These are phyloP conservation scores for Arthrobotrys sinensis DNA, from an alignment of 2,329 filamentous ascomycete genomes.

Conservation along the genomic window DNA sequence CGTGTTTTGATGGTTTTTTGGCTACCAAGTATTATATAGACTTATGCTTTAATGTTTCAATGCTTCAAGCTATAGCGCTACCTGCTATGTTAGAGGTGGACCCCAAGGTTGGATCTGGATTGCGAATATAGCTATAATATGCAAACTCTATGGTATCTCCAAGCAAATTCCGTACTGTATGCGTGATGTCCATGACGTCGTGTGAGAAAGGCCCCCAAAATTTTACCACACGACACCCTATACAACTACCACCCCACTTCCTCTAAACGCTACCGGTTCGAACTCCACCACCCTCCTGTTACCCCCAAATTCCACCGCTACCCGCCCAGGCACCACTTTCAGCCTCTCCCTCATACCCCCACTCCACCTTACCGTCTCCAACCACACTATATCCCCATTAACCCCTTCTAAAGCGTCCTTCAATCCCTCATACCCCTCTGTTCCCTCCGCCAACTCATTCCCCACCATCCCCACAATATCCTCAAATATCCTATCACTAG, in stretches of 20 bases:
- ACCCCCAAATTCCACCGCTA: constrained; percentile 63
- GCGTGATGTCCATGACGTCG: background rate
- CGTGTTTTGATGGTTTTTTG: constrained; percentile 33
- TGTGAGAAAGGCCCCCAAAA: too few relatives aligned
- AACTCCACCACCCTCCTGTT: constrained; percentile 38
- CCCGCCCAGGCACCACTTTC: constrained; percentile 69
- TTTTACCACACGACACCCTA: background rate
- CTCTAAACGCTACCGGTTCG: constrained; percentile 29
- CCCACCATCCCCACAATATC: constrained; percentile 77
- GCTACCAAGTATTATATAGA: constrained; percentile 7
- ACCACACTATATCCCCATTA: constrained; percentile 84
- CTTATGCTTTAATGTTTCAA: background rate
- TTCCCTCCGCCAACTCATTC: constrained; percentile 68
- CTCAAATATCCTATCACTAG: constrained; percentile 81
- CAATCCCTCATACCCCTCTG: constrained; percentile 67
- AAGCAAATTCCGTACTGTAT: too few relatives aligned
- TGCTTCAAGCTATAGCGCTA: background rate
- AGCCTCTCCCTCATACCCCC: constrained; percentile 62
- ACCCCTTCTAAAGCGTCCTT: constrained; percentile 74
- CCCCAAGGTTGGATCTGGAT: background rate
- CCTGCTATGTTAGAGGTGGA: background rate
- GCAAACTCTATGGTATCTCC: background rate
- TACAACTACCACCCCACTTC: background rate
- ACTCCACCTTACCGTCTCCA: constrained; percentile 73
- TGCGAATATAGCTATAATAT: background rate